Percentiles rank a stretch among this genome's conserved stretches.
phyloP scores from a whole-genome alignment of 768 basidiomycete genomes.

The Saitozyma sp. region DNA sequence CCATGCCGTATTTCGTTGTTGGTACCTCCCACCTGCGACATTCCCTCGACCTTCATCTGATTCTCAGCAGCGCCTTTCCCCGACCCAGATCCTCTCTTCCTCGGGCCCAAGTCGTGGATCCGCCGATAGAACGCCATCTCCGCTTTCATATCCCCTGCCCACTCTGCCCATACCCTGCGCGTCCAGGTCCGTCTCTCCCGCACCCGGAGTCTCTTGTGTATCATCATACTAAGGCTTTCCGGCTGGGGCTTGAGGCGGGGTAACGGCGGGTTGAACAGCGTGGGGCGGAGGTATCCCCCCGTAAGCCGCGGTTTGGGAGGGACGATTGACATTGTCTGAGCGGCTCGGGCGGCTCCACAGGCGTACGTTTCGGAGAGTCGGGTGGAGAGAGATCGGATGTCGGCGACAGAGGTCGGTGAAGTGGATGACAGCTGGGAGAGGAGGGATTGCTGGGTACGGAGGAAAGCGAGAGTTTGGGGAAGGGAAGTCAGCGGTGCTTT shows the following conservation, averaged over 20 bases:
- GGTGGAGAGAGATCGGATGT: not conserved
- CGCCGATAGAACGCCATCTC: slow-evolving; percentile 35
- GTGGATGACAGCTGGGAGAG: slow-evolving; percentile 50
- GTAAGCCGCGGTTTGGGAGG: slow-evolving; percentile 56
- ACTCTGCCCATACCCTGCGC: slow-evolving; percentile 16
- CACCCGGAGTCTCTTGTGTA: slow-evolving; percentile 57
- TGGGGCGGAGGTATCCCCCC: slow-evolving; percentile 67
- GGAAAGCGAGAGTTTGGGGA: not conserved
- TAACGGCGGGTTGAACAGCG: slow-evolving; percentile 67
- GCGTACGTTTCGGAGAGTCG: not conserved
- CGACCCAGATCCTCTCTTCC: slow-evolving; percentile 1
- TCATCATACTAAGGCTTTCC: slow-evolving; percentile 67
- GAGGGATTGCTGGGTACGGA: slow-evolving; percentile 50
- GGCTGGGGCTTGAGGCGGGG: slow-evolving; percentile 83
- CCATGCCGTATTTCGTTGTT: too few relatives aligned
- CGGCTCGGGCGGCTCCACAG: not conserved
- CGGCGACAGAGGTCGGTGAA: not conserved
- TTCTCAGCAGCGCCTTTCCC: slow-evolving; percentile 2
- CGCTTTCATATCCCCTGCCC: slow-evolving; percentile 26
- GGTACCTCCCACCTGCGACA: not conserved
- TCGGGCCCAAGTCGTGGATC: not conserved
- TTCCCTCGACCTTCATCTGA: not conserved
- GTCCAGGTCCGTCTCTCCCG: slow-evolving; percentile 57
- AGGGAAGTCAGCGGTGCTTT: too few relatives aligned
- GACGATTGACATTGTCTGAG: not conserved